A percentile compares a stretch with the other conserved stretches of the same genome.
These are phyloP conservation scores for Elsinoe ampelina DNA, from an alignment of 2,329 filamentous ascomycete genomes.

Conservation along the genomic window DNA sequence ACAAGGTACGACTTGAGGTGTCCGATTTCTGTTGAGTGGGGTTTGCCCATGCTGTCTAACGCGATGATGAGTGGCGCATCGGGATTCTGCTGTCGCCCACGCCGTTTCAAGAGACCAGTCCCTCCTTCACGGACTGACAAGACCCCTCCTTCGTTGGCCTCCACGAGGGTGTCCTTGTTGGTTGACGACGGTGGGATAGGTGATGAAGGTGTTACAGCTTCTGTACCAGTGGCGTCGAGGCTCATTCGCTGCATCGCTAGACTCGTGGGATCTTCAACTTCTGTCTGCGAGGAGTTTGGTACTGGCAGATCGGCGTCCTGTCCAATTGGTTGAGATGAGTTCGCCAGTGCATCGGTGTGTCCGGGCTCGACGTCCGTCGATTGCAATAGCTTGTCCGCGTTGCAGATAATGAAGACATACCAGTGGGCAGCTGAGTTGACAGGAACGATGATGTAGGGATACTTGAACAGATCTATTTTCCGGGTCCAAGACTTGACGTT, in stretches of 20 bases:
- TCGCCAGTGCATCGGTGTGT: background rate
- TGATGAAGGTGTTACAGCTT: background rate
- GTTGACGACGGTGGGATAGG: background rate
- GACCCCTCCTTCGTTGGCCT: background rate
- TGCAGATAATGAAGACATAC: slow-evolving; percentile 94
- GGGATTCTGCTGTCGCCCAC: background rate
- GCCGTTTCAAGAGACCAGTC: background rate
- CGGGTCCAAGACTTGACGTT: slow-evolving; percentile 82
- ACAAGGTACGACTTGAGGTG: slow-evolving; percentile 68
- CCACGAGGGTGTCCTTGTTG: background rate
- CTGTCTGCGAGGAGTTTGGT: background rate
- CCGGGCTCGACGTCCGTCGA: slow-evolving; percentile 13
- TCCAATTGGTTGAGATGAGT: background rate
- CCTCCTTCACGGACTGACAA: background rate
- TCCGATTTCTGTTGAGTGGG: slow-evolving; percentile 55
- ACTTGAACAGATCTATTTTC: slow-evolving; percentile 71
- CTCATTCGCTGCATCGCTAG: slow-evolving; percentile 4
- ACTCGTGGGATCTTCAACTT: slow-evolving; percentile 7
- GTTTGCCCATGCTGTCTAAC: slow-evolving; percentile 69
- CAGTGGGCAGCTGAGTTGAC: slow-evolving; percentile 82
- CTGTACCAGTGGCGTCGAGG: background rate
- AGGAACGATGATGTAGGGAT: slow-evolving; percentile 84
- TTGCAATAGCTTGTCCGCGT: slow-evolving; percentile 55
- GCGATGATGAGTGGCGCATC: slow-evolving; percentile 64
- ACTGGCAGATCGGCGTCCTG: no score